phyloP scores from a whole-genome alignment of 495 filamentous ascomycete genomes.

The Oleoguttula mirabilis region DNA sequence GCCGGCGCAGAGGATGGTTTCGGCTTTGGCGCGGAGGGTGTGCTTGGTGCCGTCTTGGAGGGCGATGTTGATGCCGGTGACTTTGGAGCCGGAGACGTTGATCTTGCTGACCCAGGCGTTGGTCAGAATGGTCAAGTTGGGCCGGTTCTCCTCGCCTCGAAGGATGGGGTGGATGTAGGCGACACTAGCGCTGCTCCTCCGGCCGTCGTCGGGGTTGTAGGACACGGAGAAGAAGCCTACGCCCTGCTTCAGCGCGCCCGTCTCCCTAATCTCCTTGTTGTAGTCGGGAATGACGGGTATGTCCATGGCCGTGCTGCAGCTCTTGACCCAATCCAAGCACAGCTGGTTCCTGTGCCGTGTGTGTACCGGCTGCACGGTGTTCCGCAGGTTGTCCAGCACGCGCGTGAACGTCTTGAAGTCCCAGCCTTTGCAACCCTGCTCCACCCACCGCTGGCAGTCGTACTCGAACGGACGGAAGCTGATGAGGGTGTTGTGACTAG shows the following conservation, averaged over 20 bases:
- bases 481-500: conserved; percentile 77
- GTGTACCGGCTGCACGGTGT: conserved; percentile 70
- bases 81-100: conserved; percentile 49
- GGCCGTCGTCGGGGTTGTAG: conserved; percentile 71
- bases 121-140: conserved; percentile 68
- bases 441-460: conserved; percentile 62
- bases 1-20: conserved; percentile 68
- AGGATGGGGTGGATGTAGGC: conserved; percentile 82
- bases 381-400: conserved; percentile 60
- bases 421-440: conserved; percentile 64
- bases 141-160: conserved; percentile 57
- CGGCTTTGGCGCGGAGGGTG: conserved; percentile 47
- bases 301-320: conserved; percentile 57
- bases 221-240: conserved; percentile 77
- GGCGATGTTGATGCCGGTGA: conserved; percentile 54
- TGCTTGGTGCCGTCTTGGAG: conserved; percentile 52
- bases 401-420: conserved; percentile 65
- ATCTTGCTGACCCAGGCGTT: conserved; percentile 69
- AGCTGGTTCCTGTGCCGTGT: conserved; percentile 66
- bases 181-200: conserved; percentile 65
- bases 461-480: conserved; percentile 74
- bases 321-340: conserved; percentile 69
- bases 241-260: conserved; percentile 54
- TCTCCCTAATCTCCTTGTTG: conserved; percentile 60
- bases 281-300: conserved; percentile 71